These are phyloP conservation scores for Cladophialophora chaetospira DNA, from an alignment of 2,329 filamentous ascomycete genomes.

Conservation along the genomic window DNA sequence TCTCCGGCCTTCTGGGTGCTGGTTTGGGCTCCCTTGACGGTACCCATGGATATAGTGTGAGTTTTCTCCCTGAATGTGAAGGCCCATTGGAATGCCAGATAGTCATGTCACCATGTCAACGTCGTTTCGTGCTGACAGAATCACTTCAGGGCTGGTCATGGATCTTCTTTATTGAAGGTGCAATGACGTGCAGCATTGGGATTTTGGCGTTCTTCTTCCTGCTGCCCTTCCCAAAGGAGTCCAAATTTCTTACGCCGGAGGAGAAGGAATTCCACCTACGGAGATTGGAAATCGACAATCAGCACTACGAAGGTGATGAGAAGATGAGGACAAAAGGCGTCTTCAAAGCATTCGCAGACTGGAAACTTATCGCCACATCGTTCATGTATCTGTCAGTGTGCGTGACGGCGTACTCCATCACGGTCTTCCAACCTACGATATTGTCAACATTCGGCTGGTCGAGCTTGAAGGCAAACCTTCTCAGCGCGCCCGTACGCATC, in stretches of 20 bases:
- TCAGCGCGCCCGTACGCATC: neutral
- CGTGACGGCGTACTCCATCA: neutral
- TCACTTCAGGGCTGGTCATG: slow-evolving; percentile 52
- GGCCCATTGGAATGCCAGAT: no score
- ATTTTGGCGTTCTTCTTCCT: neutral
- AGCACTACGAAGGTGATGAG: neutral
- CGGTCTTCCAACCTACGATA: slow-evolving; percentile 1
- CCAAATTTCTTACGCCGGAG: neutral
- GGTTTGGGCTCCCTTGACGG: slow-evolving; percentile 55
- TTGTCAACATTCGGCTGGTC: neutral
- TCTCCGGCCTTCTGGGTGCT: slow-evolving; percentile 54
- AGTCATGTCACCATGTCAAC: no score
- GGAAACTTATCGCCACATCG: neutral
- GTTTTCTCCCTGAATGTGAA: no score
- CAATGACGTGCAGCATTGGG: slow-evolving; percentile 42
- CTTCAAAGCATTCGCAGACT: neutral
- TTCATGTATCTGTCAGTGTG: neutral
- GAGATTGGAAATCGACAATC: slow-evolving; percentile 28
- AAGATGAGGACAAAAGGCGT: neutral
- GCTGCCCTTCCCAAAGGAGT: slow-evolving; percentile 1
- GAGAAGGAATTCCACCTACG: slow-evolving; percentile 29
- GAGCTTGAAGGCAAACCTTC: slow-evolving; percentile 4
- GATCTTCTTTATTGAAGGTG: slow-evolving; percentile 57
- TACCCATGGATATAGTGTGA: slow-evolving; percentile 46
- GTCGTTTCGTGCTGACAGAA: no score